These are phyloP conservation scores for Trapa incisa DNA, from an alignment of 345 rosid genomes.

Conservation along the genomic window DNA sequence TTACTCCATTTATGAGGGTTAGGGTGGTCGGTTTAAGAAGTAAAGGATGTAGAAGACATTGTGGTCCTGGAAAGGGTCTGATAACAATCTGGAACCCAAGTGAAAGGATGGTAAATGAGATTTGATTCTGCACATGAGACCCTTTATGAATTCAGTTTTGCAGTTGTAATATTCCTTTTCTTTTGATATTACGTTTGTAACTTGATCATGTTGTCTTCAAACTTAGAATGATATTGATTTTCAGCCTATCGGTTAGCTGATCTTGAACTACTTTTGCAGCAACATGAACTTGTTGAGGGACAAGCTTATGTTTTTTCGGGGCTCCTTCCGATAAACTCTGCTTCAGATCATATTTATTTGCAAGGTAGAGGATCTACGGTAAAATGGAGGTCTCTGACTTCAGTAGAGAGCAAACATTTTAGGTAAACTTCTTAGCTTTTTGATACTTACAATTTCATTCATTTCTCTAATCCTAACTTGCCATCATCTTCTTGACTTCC, in stretches of 20 bases:
- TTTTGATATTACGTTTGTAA: neutral
- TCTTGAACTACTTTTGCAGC: constrained; percentile 28
- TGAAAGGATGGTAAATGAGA: constrained; percentile 55
- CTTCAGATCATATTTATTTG: constrained; percentile 54
- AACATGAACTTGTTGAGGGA: constrained; percentile 68
- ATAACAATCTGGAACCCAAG: constrained; percentile 93
- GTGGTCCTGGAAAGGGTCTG: constrained; percentile 46
- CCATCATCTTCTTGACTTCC: neutral
- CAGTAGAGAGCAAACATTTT: constrained; percentile 29
- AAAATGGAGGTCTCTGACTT: constrained; percentile 53
- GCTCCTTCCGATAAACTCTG: constrained; percentile 50
- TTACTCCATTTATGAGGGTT: constrained; percentile 76
- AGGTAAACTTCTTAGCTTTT: constrained; percentile 35
- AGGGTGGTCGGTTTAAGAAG: constrained; percentile 65
- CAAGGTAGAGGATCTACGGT: constrained; percentile 69
- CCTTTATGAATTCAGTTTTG: constrained; percentile 1
- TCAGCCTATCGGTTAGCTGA: neutral
- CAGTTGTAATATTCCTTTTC: neutral
- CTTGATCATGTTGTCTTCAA: neutral
- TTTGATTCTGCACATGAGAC: neutral
- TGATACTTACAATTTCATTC: neutral
- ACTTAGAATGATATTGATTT: neutral
- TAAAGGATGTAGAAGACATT: constrained; percentile 21
- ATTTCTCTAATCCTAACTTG: neutral
- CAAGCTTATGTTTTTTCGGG: constrained; percentile 55